Percentiles rank a stretch among this genome's conserved stretches.
phyloP scores from a whole-genome alignment of 1,284 basidiomycete species.

The Coniophora puteana region DNA sequence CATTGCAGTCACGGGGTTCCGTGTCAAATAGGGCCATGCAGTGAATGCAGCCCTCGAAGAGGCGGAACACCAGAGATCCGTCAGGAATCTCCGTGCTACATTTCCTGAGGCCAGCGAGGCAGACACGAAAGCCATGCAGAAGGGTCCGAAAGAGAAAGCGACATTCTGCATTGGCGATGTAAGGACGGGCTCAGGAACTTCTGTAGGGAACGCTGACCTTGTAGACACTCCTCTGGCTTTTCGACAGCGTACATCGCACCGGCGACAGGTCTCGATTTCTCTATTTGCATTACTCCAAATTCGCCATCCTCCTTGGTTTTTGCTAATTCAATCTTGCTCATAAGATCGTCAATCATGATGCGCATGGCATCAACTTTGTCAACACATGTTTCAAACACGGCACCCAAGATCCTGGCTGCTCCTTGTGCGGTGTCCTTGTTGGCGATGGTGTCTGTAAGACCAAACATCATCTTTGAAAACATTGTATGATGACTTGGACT shows the following conservation, averaged over 20 bases:
- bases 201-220: conserved; percentile 44
- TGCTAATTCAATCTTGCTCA: conserved; percentile 41
- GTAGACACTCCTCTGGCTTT: conserved; percentile 69
- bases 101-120: conserved; percentile 77
- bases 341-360: conserved; percentile 59
- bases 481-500: conserved; percentile 85
- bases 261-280: conserved; percentile 77
- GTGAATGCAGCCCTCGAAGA: conserved; percentile 85
- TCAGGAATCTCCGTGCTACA: conserved; percentile 79
- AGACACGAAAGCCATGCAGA: conserved; percentile 86
- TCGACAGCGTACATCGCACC: conserved; percentile 73
- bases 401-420: conserved; percentile 64
- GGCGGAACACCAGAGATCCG: conserved; percentile 81
- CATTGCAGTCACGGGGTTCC: conserved; percentile 81
- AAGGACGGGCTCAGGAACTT: background rate
- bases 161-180: conserved; percentile 56
- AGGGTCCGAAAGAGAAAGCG: conserved; percentile 87
- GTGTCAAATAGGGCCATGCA: conserved; percentile 87
- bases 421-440: conserved; percentile 69
- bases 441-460: conserved; percentile 82
- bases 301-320: conserved; percentile 43
- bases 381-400: conserved; percentile 83
- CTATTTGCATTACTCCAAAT: conserved; percentile 57
- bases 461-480: conserved; percentile 92
- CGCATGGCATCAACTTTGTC: conserved; percentile 86